phyloP scores from a whole-genome alignment of 2,329 filamentous ascomycete genomes.

The Lasiodiplodia sp. region DNA sequence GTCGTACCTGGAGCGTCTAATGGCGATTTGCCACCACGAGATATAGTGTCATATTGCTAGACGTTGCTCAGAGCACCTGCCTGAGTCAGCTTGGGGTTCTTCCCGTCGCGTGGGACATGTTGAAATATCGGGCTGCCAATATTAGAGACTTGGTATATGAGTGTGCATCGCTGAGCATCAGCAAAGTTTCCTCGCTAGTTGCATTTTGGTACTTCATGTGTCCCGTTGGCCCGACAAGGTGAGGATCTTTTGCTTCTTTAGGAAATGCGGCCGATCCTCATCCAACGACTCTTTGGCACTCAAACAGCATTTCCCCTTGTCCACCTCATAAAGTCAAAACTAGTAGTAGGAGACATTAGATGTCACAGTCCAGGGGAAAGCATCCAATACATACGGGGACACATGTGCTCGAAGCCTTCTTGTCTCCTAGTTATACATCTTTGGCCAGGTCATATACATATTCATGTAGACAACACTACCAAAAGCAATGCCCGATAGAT shows the following conservation, averaged over 20 bases:
- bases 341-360: too few relatives aligned
- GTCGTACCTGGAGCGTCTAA: background rate
- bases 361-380: background rate
- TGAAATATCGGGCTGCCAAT: background rate
- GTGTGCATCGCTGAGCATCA: background rate
- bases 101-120: background rate
- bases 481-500: background rate
- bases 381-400: too few relatives aligned
- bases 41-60: background rate
- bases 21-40: background rate
- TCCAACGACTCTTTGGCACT: background rate
- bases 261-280: conserved; percentile 8
- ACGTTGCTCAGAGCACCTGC: background rate
- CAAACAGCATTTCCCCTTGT: background rate
- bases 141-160: conserved; percentile 4
- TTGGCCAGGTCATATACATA: background rate
- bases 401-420: background rate
- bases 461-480: background rate
- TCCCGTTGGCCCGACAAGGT: background rate
- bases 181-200: background rate
- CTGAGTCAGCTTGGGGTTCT: background rate
- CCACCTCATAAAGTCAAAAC: conserved; percentile 8
- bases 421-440: background rate
- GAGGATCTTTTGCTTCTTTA: conserved; percentile 8
- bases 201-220: background rate